Evolutionary conservation across 768 basidiomycete species (phyloP).

Genomic region (Suillus tomentosus): DNA sequence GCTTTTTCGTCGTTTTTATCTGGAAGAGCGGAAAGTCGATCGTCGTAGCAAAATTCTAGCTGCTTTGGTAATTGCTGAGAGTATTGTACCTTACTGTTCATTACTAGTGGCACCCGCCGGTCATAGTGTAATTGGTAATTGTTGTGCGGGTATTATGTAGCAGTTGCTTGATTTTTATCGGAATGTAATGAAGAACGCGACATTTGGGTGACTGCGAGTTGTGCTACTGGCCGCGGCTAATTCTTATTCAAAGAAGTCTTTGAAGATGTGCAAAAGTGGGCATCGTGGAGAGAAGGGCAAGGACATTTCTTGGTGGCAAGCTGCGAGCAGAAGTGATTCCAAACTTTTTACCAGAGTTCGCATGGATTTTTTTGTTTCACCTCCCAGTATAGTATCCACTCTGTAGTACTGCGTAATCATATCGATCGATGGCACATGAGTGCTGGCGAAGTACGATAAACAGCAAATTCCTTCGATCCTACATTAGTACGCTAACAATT

Average conservation of each 20-base stretch:
- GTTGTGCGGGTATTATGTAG: conserved; percentile 1
- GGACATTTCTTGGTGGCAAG: too few relatives aligned
- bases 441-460: neutral
- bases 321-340: too few relatives aligned
- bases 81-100: conserved; percentile 6
- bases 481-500: neutral
- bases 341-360: too few relatives aligned
- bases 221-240: neutral
- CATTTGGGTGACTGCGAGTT: neutral
- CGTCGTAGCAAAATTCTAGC: conserved; percentile 5
- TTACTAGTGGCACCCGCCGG: neutral
- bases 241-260: neutral
- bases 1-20: conserved; percentile 29
- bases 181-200: neutral
- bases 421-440: neutral
- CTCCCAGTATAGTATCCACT: neutral
- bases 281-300: too few relatives aligned
- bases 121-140: neutral
- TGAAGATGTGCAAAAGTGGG: too few relatives aligned
- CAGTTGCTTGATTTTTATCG: conserved; percentile 7
- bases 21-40: conserved; percentile 19
- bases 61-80: neutral
- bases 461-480: neutral
- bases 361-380: too few relatives aligned
- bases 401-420: neutral